Evolutionary conservation across 495 filamentous ascomycete genomes (phyloP).

Genomic region (Trichoderma parareesei): DNA sequence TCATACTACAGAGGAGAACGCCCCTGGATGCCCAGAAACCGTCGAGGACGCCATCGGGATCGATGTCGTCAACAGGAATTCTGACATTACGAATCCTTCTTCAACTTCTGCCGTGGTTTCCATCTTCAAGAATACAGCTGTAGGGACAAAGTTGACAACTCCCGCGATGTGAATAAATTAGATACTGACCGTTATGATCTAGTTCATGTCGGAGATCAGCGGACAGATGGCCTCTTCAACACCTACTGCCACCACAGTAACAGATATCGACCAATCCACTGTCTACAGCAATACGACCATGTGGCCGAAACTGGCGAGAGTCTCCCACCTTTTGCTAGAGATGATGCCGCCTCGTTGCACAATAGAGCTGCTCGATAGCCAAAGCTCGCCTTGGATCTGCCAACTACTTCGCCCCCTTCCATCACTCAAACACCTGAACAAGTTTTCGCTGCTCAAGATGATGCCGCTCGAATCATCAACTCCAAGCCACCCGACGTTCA

Average conservation of each 20-base stretch:
- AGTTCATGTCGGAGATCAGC: neutral
- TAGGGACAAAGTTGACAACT: neutral
- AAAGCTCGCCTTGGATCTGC: slow-evolving; percentile 5
- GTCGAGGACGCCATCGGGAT: neutral
- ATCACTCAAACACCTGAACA: neutral
- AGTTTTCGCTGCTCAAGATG: neutral
- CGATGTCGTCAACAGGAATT: neutral
- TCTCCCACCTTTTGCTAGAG: neutral
- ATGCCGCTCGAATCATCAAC: neutral
- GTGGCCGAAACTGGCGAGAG: neutral
- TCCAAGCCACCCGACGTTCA: neutral
- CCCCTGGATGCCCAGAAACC: neutral
- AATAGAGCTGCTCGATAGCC: neutral
- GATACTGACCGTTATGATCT: neutral
- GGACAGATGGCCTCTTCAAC: neutral
- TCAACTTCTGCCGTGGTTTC: neutral
- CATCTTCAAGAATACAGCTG: neutral
- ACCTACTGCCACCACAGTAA: neutral
- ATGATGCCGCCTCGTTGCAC: neutral
- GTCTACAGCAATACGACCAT: neutral
- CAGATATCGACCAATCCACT: neutral
- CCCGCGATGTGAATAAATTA: neutral
- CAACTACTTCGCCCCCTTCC: neutral
- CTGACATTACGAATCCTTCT: neutral
- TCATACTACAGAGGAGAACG: neutral